Conservation (phyloP, 192 early-diverging fungal species). For the Linnemannia hyalina region DNA sequence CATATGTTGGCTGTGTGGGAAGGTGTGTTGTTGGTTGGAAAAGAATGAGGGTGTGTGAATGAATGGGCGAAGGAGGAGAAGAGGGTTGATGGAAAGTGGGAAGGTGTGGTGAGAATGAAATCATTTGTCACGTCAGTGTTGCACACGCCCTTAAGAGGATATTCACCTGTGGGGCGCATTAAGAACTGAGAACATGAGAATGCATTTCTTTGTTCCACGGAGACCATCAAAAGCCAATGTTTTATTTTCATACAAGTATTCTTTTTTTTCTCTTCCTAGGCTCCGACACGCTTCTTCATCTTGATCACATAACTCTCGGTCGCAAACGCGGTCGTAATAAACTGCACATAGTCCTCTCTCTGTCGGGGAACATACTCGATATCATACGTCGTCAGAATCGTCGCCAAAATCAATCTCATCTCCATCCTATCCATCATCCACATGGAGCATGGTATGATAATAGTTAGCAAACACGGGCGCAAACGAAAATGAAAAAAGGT, state of each 20-base stretch:
- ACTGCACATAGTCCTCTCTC: slow-evolving; percentile 57
- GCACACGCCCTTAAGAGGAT: too few species aligned
- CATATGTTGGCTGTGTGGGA: background rate
- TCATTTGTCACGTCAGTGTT: too few species aligned
- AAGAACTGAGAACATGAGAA: too few species aligned
- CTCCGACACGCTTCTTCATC: slow-evolving; percentile 29
- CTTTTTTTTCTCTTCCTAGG: background rate
- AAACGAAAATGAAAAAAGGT: too few species aligned
- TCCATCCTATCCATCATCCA: slow-evolving; percentile 32
- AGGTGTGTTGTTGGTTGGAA: background rate
- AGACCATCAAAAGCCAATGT: too few species aligned
- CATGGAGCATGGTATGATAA: background rate
- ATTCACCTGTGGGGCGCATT: too few species aligned
- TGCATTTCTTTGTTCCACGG: too few species aligned
- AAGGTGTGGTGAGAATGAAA: background rate
- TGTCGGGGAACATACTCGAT: slow-evolving; percentile 55
- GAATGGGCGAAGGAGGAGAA: background rate
- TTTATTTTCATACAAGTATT: too few species aligned
- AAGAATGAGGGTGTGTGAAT: background rate
- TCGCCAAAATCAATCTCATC: slow-evolving; percentile 63
- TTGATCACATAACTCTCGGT: slow-evolving; percentile 56
- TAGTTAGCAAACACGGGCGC: too few species aligned
- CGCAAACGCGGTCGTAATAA: slow-evolving; percentile 54
- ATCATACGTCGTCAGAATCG: slow-evolving; percentile 59
- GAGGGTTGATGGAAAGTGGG: background rate